These are phyloP conservation scores for Blastobotrys malaysiensis DNA, from an alignment of 1,139 yeast species.

Conservation along the genomic window DNA sequence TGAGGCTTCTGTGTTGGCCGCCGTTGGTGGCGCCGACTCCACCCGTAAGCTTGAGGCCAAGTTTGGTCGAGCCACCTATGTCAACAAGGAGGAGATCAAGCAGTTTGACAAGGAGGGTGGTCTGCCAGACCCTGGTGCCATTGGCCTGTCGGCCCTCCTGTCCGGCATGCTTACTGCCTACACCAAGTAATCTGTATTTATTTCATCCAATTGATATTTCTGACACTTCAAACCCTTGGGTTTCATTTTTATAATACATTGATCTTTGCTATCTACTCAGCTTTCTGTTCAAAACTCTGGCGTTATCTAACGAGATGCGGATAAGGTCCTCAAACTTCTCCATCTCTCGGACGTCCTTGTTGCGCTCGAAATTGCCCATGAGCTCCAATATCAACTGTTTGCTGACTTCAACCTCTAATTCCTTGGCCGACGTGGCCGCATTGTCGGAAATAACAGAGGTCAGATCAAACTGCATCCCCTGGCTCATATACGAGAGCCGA, in stretches of 20 bases:
- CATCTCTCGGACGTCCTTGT: conserved; percentile 27
- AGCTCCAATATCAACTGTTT: conserved; percentile 56
- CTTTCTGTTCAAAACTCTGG: conserved; percentile 17
- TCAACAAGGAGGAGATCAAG: conserved; percentile 51
- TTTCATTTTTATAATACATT: no score
- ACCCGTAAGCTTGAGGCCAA: conserved; percentile 75
- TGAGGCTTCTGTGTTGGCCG: conserved; percentile 58
- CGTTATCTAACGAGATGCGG: conserved; percentile 30
- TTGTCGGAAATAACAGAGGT: conserved; percentile 29
- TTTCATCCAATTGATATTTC: background rate
- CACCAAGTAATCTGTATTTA: conserved; percentile 2
- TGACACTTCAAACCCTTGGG: no score
- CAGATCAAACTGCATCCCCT: conserved; percentile 32
- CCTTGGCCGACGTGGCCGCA: conserved; percentile 23
- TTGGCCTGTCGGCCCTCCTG: conserved; percentile 34
- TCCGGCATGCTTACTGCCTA: conserved; percentile 25
- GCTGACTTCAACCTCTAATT: conserved; percentile 58
- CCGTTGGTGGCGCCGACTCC: conserved; percentile 65
- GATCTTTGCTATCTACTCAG: conserved; percentile 1
- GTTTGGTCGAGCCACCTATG: conserved; percentile 92
- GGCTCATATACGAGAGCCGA: conserved; percentile 34
- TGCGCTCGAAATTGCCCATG: conserved; percentile 40
- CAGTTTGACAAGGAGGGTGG: conserved; percentile 39
- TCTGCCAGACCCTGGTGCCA: conserved; percentile 92
- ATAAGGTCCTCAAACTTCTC: conserved; percentile 34